A percentile compares a stretch with the other conserved stretches of the same genome.
These are phyloP conservation scores for Trichoderma sp. DNA, from an alignment of 2,329 filamentous ascomycete species.

Conservation along the genomic window DNA sequence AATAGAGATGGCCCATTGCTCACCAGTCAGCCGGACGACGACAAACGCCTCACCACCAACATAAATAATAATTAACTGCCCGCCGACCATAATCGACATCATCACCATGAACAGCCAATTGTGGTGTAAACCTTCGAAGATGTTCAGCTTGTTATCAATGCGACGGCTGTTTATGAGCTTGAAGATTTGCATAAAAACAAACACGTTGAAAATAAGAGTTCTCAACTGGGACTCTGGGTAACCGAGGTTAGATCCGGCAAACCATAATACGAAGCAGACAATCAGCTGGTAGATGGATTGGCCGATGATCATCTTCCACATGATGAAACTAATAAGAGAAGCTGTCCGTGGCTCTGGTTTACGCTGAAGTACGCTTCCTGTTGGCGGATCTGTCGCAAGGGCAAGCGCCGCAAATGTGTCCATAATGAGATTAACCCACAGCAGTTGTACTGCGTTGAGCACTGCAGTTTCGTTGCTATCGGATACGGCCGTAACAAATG, in stretches of 20 bases:
- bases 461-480: slow-evolving; percentile 57
- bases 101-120: slow-evolving; percentile 73
- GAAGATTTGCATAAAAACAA: slow-evolving; percentile 74
- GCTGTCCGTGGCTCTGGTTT: slow-evolving; percentile 62
- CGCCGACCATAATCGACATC: slow-evolving; percentile 68
- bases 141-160: slow-evolving; percentile 74
- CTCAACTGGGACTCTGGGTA: slow-evolving; percentile 32
- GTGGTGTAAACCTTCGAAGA: slow-evolving; percentile 68
- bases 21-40: slow-evolving; percentile 53
- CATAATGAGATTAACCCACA: slow-evolving; percentile 73
- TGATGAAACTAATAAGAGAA: slow-evolving; percentile 65
- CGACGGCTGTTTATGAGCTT: slow-evolving; percentile 67
- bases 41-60: slow-evolving; percentile 67
- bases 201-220: slow-evolving; percentile 64
- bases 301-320: slow-evolving; percentile 68
- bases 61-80: slow-evolving; percentile 71
- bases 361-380: slow-evolving; percentile 57
- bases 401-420: slow-evolving; percentile 68
- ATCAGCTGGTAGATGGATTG: slow-evolving; percentile 62
- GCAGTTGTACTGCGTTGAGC: slow-evolving; percentile 65
- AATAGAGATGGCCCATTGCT: slow-evolving; percentile 77
- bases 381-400: slow-evolving; percentile 64
- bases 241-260: slow-evolving; percentile 56
- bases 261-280: slow-evolving; percentile 61
- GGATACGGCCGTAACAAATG: slow-evolving; percentile 64